These are phyloP conservation scores for Didymella sp. DNA, from an alignment of 2,329 filamentous ascomycete species.

Conservation along the genomic window DNA sequence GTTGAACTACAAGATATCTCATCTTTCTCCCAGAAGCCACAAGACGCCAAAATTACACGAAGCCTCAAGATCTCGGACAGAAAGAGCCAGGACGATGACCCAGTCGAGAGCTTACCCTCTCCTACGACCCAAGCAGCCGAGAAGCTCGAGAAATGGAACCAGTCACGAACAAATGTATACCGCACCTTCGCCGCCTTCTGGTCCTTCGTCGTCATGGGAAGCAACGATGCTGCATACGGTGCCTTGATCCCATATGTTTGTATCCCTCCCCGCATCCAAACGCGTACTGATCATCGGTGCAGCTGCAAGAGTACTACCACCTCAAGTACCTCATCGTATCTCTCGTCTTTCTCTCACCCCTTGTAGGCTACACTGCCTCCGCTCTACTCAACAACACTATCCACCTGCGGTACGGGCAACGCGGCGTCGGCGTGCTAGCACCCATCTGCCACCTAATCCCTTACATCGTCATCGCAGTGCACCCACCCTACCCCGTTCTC, in stretches of 20 bases:
- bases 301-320: slow-evolving; percentile 68
- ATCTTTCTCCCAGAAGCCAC: slow-evolving; percentile 27
- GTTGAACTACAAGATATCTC: slow-evolving; percentile 44
- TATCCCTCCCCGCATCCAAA: not conserved
- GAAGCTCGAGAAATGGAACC: slow-evolving; percentile 67
- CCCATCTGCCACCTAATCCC: slow-evolving; percentile 68
- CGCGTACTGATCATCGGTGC: not conserved
- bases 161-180: slow-evolving; percentile 64
- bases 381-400: slow-evolving; percentile 70
- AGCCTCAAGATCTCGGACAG: slow-evolving; percentile 29
- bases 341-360: slow-evolving; percentile 70
- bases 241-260: slow-evolving; percentile 59
- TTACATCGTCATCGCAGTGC: slow-evolving; percentile 69
- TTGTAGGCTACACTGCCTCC: slow-evolving; percentile 69
- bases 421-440: slow-evolving; percentile 72
- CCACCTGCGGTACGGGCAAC: slow-evolving; percentile 70
- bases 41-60: slow-evolving; percentile 27
- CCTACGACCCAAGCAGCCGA: slow-evolving; percentile 53
- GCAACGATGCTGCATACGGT: slow-evolving; percentile 72
- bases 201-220: slow-evolving; percentile 69
- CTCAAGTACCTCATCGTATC: slow-evolving; percentile 69
- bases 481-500: slow-evolving; percentile 73
- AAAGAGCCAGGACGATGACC: slow-evolving; percentile 29
- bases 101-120: slow-evolving; percentile 54
- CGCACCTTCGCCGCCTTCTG: slow-evolving; percentile 66